Evolutionary conservation across 2,329 filamentous ascomycete species (phyloP).

Genomic region (Pseudohalonectria lignicola): DNA sequence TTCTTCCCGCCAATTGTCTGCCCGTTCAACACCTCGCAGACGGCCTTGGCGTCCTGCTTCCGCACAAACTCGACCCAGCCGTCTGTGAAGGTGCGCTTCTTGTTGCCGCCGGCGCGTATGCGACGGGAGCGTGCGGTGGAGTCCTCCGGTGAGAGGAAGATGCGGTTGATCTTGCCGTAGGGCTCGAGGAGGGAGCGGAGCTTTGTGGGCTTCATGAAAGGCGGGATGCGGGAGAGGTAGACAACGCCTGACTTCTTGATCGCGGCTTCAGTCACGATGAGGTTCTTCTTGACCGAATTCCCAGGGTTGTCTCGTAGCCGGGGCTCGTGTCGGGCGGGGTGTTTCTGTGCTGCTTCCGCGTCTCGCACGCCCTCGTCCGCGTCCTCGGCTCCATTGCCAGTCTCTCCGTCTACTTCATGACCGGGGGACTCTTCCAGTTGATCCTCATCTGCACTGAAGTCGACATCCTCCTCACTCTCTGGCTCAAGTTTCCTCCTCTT

Average conservation of each 20-base stretch:
- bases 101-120: conserved; percentile 66
- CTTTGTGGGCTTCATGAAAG: conserved; percentile 79
- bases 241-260: conserved; percentile 68
- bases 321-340: neutral
- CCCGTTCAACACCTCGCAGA: conserved; percentile 65
- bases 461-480: conserved; percentile 25
- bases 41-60: conserved; percentile 69
- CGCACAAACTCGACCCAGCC: conserved; percentile 77
- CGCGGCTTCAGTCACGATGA: conserved; percentile 51
- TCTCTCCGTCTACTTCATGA: conserved; percentile 23
- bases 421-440: conserved; percentile 1
- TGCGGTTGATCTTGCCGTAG: conserved; percentile 65
- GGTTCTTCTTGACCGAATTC: conserved; percentile 54
- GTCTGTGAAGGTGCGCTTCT: conserved; percentile 71
- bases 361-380: conserved; percentile 13
- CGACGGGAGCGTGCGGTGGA: conserved; percentile 53
- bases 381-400: conserved; percentile 12
- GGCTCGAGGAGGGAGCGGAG: conserved; percentile 64
- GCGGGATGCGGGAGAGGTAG: conserved; percentile 74
- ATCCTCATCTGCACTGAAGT: conserved; percentile 23
- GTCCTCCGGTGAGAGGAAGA: conserved; percentile 72
- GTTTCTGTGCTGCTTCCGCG: neutral
- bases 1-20: conserved; percentile 76
- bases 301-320: conserved; percentile 32
- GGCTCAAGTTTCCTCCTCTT: conserved; percentile 54